Percentiles rank a stretch among this genome's conserved stretches.
These are phyloP conservation scores for Cryptosporidium muris DNA, from an alignment of 169 alveolate species.

Conservation along the genomic window DNA sequence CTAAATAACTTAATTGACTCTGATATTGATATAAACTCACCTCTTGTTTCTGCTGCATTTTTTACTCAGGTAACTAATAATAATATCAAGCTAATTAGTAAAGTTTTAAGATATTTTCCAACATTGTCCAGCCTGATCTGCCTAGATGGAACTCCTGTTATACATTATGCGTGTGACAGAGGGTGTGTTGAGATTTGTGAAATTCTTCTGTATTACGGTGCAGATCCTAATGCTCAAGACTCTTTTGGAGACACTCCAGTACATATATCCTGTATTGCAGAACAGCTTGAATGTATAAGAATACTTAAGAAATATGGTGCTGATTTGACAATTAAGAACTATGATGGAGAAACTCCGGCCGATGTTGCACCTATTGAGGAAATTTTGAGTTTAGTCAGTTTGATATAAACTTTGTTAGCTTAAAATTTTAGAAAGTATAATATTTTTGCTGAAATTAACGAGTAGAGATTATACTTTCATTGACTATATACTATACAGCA, in stretches of 20 bases:
- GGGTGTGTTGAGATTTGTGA: conserved; percentile 27
- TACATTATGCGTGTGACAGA: conserved; percentile 44
- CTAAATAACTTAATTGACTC: conserved; percentile 32
- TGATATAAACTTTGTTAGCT: neutral
- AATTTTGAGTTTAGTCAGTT: neutral
- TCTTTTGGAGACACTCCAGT: conserved; percentile 74
- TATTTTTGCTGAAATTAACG: too few relatives aligned
- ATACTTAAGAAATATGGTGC: conserved; percentile 34
- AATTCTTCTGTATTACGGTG: conserved; percentile 56
- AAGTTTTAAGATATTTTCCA: conserved; percentile 17
- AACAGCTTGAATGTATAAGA: conserved; percentile 8
- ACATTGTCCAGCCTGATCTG: conserved; percentile 35
- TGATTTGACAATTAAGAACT: conserved; percentile 7
- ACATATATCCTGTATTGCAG: conserved; percentile 58
- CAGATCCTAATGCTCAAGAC: conserved; percentile 70
- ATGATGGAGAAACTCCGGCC: conserved; percentile 36
- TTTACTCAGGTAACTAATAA: conserved; percentile 67
- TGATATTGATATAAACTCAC: conserved; percentile 24
- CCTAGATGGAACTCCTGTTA: conserved; percentile 37
- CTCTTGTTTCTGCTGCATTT: conserved; percentile 57
- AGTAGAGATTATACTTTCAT: too few relatives aligned
- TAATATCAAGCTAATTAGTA: conserved; percentile 10
- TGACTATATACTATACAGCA: too few relatives aligned
- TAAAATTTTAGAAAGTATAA: too few relatives aligned
- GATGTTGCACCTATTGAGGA: conserved; percentile 13